Evolutionary conservation across 176 grass and related monocot genomes (phyloP), one percentile per base, ranked within the genome.

Genomic region (Tillandsia leiboldiana): DNA sequence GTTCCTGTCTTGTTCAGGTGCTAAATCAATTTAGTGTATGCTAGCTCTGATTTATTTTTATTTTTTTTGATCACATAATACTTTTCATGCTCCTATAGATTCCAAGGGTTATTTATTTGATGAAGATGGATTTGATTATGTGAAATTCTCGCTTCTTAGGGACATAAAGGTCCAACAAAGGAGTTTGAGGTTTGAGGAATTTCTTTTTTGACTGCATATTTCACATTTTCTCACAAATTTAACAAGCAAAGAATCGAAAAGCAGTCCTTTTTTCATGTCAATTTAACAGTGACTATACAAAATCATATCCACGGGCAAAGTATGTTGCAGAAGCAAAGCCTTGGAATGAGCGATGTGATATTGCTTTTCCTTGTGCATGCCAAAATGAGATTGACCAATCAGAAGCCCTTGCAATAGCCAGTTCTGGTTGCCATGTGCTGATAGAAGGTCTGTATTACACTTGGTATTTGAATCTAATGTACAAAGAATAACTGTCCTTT

Each of bases 281-380:
- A 83, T 66, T 75, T 62, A 57, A 49, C 84, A 99, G 95, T 86
- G 95, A 99, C 8, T 99, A 99, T 78, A 74, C 90, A 68, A 99
- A 94, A 84, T 88, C 90, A 66, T 90, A 88, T 86, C 77, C 84
- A 68, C 83, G 76, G 69, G 95, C 95, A 33, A 94, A 94, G 67
- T 94, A 86, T 50, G 80, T 90, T 42, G 83, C 93, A 77, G 87
- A 90, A 82, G 79, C 82, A 78, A 99, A 90, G 27, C 95, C 95
- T 71, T 94, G 90, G 87, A 86, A 69, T 51, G 90, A 94, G 78
- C 74, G 70, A 51, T 90, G 76, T 84, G 95, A 99, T 73, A 74
- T 99, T 78, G 95, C 90, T 79, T 94, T 99, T 73, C 94, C 90
- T 70, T 99, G 90, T 86, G 90, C 87, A 63, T 90, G 90, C 73